Evolutionary conservation across 106 monocot species (phyloP), one percentile per base, ranked within the genome.

Genomic region (Allium sativum): DNA sequence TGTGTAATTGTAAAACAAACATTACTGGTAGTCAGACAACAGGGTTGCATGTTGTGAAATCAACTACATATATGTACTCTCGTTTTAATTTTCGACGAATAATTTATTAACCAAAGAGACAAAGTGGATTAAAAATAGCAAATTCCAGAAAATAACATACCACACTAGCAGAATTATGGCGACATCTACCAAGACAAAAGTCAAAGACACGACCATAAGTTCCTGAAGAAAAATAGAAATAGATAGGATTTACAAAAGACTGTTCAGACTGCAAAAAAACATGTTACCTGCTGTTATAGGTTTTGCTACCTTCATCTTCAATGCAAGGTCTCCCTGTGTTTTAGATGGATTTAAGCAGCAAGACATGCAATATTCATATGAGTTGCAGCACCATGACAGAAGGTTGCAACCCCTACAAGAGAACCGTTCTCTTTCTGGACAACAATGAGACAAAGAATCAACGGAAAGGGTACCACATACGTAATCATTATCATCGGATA

Each of bases 361-460:
- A 44, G 95, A 96, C 10, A 96, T 84, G 74, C 95, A 96, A 73
- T 79, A 90, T 68, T 96, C 90, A 65, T 96, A 96, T 20, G 95
- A 90, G 68, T 84, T 79, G 56, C 95, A 96, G 70, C 95, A 96
- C 48, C 82, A 61, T 16, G 81, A 87, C 52, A 65, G 70, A 66
- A 96, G 73, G 68, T 96, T 87, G 78, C 95, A 96, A 7, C 95
- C 95, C 71, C 95, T 94, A 70, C 90, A 96, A 77, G 95, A 90
- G 72, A 87, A 96, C 48, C 73, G 72, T 19, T 82, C 77, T 55
- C 72, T 64, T 80, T 70, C 70, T 53, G 87, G 81, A 72, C 95
- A 96, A 66, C 95, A 96, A 42, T 56, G 72, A 60, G 87, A 77
- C 70, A 42, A 68, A 54, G 79, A 65, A 73, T 87, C 60, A 58